Evolutionary conservation across 352 stramenopile genomes (phyloP).

Genomic region (Globisporangium alternatum): DNA sequence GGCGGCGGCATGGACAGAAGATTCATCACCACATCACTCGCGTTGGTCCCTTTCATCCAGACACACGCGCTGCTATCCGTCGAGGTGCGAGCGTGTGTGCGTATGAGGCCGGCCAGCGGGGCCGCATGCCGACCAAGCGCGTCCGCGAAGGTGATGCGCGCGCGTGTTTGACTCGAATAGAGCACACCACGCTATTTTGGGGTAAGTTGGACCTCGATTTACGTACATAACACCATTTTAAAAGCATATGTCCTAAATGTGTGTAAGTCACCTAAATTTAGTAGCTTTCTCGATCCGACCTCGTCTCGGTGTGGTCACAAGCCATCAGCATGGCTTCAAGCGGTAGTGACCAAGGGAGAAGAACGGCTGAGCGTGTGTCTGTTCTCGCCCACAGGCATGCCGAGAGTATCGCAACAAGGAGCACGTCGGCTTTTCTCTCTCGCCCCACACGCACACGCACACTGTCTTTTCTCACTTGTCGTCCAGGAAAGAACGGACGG

Average conservation of each 20-base stretch:
- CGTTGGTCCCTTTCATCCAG: conserved; percentile 20
- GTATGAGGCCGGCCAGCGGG: conserved; percentile 1
- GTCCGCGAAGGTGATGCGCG: not conserved
- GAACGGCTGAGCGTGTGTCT: not conserved
- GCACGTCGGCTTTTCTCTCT: conserved; percentile 3
- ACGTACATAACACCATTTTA: not conserved
- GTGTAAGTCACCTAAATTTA: not conserved
- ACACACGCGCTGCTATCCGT: conserved; percentile 19
- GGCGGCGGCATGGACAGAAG: conserved; percentile 18
- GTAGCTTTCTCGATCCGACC: not conserved
- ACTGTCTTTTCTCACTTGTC: not conserved
- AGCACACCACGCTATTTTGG: not conserved
- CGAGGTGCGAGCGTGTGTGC: conserved; percentile 18
- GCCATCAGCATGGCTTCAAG: conserved; percentile 11
- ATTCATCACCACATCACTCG: conserved; percentile 22
- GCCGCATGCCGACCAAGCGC: not conserved
- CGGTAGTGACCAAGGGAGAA: not conserved
- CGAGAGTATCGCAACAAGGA: not conserved
- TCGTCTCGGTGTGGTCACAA: not conserved
- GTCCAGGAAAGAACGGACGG: not conserved
- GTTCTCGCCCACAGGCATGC: not conserved
- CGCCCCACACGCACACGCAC: not conserved
- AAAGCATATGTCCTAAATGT: not conserved
- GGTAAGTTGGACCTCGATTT: too few species aligned
- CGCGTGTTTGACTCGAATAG: not conserved